Percentiles rank a stretch among this genome's conserved stretches.
These are phyloP conservation scores for Diaporthe ampelina DNA, from an alignment of 2,329 filamentous ascomycete species.

Conservation along the genomic window DNA sequence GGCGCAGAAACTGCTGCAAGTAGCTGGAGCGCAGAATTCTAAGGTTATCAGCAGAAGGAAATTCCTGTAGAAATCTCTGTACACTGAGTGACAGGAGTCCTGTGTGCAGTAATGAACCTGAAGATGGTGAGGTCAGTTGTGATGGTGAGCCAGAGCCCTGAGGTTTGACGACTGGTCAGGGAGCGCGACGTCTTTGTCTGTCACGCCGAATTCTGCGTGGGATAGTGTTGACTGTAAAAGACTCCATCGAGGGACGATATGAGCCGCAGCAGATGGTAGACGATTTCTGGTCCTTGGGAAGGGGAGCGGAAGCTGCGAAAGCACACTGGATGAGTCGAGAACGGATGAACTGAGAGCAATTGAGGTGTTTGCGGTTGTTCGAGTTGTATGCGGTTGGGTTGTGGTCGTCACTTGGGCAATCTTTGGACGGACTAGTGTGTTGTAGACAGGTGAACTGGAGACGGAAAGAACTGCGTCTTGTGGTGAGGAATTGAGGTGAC, in stretches of 20 bases:
- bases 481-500: not conserved
- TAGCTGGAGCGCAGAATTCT: not conserved
- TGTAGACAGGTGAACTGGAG: not conserved
- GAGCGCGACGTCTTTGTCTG: not conserved
- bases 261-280: not conserved
- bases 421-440: not conserved
- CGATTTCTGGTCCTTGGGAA: not conserved
- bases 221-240: not conserved
- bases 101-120: not conserved
- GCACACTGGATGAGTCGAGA: not conserved
- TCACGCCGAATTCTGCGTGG: conserved; percentile 1
- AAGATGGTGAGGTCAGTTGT: not conserved
- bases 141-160: not conserved
- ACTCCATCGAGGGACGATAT: not conserved
- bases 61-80: not conserved
- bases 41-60: not conserved
- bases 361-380: too few species aligned
- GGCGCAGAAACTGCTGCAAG: not conserved
- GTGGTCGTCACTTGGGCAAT: not conserved
- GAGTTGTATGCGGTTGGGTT: too few species aligned
- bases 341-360: too few species aligned
- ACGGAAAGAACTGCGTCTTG: not conserved
- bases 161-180: not conserved
- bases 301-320: not conserved
- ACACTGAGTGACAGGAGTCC: not conserved